Conservation (phyloP, 2,329 filamentous ascomycete species). For the Aquanectria penicillioides region DNA sequence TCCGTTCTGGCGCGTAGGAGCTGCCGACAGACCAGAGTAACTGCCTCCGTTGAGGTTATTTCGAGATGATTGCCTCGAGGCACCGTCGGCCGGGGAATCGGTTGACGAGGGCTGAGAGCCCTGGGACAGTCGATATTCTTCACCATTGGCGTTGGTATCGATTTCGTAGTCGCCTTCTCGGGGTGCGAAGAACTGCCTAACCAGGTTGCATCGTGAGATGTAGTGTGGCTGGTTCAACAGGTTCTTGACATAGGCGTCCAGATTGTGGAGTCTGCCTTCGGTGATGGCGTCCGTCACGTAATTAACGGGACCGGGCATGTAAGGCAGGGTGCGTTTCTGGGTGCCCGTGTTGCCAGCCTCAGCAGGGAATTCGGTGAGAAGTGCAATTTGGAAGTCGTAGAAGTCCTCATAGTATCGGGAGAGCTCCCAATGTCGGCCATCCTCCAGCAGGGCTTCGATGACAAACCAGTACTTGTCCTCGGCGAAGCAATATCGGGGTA, state of each 20-base stretch:
- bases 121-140: conserved; percentile 80
- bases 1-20: conserved; percentile 53
- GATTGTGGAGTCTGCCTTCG: conserved; percentile 88
- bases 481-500: conserved; percentile 93
- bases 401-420: conserved; percentile 98
- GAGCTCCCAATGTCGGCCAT: conserved; percentile 91
- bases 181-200: conserved; percentile 91
- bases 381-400: conserved; percentile 97
- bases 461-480: conserved; percentile 99
- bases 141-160: conserved; percentile 76
- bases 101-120: conserved; percentile 74
- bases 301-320: conserved; percentile 97
- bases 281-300: conserved; percentile 99
- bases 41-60: conserved; percentile 69
- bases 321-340: conserved; percentile 85
- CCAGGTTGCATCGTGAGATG: conserved; percentile 84
- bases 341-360: conserved; percentile 88
- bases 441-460: conserved; percentile 89
- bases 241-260: conserved; percentile 96
- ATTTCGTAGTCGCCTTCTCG: conserved; percentile 94
- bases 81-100: conserved; percentile 67
- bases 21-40: conserved; percentile 64
- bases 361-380: conserved; percentile 89
- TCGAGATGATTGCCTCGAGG: conserved; percentile 72
- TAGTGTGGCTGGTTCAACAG: conserved; percentile 84